Evolutionary conservation across 2,329 filamentous ascomycete species (phyloP), one percentile per base, ranked within the genome.

Genomic region (Clarireedia homoeocarpa): DNA sequence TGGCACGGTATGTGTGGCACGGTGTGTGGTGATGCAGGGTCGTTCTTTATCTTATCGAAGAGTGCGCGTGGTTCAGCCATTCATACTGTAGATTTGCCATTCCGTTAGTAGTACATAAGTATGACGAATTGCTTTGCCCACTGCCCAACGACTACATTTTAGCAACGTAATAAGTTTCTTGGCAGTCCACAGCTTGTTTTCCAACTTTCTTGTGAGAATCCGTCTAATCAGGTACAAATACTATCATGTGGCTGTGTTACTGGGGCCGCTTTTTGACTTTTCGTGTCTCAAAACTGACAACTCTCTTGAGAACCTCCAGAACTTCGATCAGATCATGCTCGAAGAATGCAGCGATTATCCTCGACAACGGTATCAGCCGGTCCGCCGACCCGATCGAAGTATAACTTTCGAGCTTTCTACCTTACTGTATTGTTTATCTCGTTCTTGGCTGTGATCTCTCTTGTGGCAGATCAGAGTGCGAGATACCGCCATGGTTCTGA

Each of bases 371-470:
- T 55, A 56, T 51, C 50, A 53, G 55, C 49, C 50, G 57, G 61
- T 47, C 45, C 14, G 6, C 39, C 47, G 36, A 44, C 46, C 39
- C 53, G 51, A 46, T 57, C 52, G 56, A 66, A 56, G 54, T 66
- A 64, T 48, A 67, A 62, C 46, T 69, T 68, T 50, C 65, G 65
- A 40, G 63, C 67, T 50, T 70, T 70, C 54, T 69, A 69, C 55
- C 53, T 69, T 34, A 68, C 68, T 12, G 57, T 68, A 39, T 58
- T 68, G 12, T 58, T 63, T 12, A 60, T 70, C 53, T 67, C 63
- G 47, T 51, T 59, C 12, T 61, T 69, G 42, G 62, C 66, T 14
- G 53, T 68, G 26, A 36, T 69, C 42, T 67, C 66, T 55, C 51
- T 70, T 14, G 51, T 69, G 23, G 61, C 64, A 42, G 65, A 69